Evolutionary conservation across 2,329 filamentous ascomycete genomes (phyloP), one percentile per base, ranked within the genome.

Genomic region (Passalora sequoiae): DNA sequence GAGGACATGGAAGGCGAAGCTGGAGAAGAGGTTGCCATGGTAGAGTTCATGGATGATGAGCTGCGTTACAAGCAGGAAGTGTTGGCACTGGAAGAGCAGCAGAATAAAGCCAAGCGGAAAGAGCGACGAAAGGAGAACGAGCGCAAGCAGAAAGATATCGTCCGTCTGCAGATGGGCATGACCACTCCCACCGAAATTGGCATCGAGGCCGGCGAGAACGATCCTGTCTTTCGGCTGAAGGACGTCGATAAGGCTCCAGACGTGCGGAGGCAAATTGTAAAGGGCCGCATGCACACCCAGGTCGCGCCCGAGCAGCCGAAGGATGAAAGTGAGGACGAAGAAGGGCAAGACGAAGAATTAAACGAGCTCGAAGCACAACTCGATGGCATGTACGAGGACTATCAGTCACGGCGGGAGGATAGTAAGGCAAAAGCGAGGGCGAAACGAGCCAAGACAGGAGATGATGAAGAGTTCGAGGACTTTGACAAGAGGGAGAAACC

Each of bases 101-200:
- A 92, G 51, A 79, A 69, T 31, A 66, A 83, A 16, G 81, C 82
- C 56, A 91, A 82, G 66, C 94, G 89, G 69, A 84, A 88, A 57
- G 86, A 94, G 59, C 80, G 84, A 55, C 78, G 89, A 53, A 86
- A 77, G 57, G 89, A 94, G 47, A 98, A 98, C 54, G 92, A 98
- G 66, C 81, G 81, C 65, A 97, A 94, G 67, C 86, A 92, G 56
- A 92, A 86, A 56, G 92, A 97, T 53, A 88, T 97, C 47, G 76
- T 94, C n/a, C 82, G 92, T 24, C 84, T 98, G 84, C 92, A 98
- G 66, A 81, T 98, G 72, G 84, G 96, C 69, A 98, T 98, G 92
- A 84, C 83, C 2, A 86, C 89, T 1, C 92, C 92, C 6, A 92
- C 88, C 74, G 92, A 98, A 53, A 95, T 98, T 51, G 92, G 92